Conservation (phyloP, 441 rosid species). For the Monsonia emarginata region DNA sequence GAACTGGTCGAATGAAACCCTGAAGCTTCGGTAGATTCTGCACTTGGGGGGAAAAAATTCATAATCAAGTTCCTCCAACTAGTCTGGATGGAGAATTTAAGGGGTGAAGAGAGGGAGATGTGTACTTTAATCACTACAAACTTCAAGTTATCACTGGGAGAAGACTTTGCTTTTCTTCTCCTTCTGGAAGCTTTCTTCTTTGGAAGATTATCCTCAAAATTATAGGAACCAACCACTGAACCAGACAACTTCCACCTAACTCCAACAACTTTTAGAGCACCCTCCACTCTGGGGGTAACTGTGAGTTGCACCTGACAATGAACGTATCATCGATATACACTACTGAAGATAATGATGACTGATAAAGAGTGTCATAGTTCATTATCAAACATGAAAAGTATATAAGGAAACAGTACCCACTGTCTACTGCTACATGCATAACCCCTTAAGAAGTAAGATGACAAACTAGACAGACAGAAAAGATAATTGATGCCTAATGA, state of each 20-base stretch:
- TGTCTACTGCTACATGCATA: conserved; percentile 7
- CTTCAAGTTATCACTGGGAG: conserved; percentile 46
- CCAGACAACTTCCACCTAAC: conserved; percentile 88
- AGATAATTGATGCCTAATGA: neutral
- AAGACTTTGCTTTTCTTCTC: conserved; percentile 44
- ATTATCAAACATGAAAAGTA: neutral
- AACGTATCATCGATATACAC: conserved; percentile 4
- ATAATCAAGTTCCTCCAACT: conserved; percentile 8
- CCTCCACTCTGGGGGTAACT: conserved; percentile 79
- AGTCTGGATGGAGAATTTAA: conserved; percentile 16
- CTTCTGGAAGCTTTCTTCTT: conserved; percentile 43
- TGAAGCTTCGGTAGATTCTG: conserved; percentile 90
- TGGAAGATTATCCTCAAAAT: conserved; percentile 43
- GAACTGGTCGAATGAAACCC: conserved; percentile 55
- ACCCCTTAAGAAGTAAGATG: neutral
- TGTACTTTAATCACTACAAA: conserved; percentile 80
- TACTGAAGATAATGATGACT: conserved; percentile 8
- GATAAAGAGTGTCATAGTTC: neutral
- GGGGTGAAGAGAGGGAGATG: conserved; percentile 8
- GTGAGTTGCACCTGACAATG: conserved; percentile 65
- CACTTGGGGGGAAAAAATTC: conserved; percentile 14
- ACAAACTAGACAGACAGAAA: neutral
- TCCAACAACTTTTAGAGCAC: conserved; percentile 74
- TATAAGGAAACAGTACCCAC: neutral
- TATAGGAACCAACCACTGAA: conserved; percentile 60